A percentile compares a stretch with the other conserved stretches of the same genome.
These are phyloP conservation scores for Phytophthora sp. DNA, from an alignment of 352 stramenopile genomes.

Conservation along the genomic window DNA sequence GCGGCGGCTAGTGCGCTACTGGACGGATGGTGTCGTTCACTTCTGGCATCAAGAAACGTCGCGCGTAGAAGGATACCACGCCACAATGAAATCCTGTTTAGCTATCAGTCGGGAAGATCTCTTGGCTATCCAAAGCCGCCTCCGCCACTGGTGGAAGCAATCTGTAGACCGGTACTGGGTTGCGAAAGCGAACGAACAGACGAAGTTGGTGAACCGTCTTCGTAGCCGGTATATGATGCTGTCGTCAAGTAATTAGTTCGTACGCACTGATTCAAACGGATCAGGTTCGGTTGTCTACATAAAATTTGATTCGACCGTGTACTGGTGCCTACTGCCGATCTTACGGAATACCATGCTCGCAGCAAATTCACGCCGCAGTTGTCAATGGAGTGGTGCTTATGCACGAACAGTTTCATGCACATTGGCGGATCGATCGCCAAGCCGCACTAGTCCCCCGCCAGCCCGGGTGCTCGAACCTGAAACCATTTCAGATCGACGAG, in stretches of 20 bases:
- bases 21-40: neutral
- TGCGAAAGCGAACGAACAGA: neutral
- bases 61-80: neutral
- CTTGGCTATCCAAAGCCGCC: neutral
- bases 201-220: neutral
- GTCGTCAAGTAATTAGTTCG: neutral
- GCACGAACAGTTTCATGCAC: neutral
- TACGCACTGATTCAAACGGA: neutral
- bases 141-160: neutral
- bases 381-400: neutral
- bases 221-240: neutral
- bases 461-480: neutral
- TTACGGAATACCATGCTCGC: neutral
- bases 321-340: neutral
- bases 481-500: neutral
- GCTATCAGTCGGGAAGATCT: neutral
- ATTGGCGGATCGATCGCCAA: neutral
- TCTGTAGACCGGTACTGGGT: neutral
- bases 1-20: neutral
- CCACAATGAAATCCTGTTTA: neutral
- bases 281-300: neutral
- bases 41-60: neutral
- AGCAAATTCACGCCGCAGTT: neutral
- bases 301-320: neutral
- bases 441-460: neutral